Base-by-base conservation (phyloP, 306 rosid genomes). In the Quercus aquifolioides region DNA sequence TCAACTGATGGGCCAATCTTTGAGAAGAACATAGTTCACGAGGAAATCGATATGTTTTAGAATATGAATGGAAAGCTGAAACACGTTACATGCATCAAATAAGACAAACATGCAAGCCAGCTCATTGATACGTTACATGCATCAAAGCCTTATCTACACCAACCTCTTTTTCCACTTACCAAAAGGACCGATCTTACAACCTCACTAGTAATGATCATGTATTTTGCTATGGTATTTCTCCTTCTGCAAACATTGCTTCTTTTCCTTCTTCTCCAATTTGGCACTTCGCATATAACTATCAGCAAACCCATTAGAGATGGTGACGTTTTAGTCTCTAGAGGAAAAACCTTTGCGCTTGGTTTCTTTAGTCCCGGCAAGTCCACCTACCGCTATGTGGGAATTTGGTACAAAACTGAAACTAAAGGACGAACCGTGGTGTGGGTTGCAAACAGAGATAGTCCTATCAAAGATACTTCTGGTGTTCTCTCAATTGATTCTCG, bases 401-500 rank as follows among this genome's bases (percentile, higher is more conserved):
- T 93, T 55, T 87, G 98, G 97, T 93, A 85, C 74, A 74, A 85
- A 62, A 55, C 43, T 49, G 4, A 2, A 49, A 1, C 54, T 49
- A 17, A 2, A 65, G 69, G 79, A 9, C 80, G 59, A 74, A 71
- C 90, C 5, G 19, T 86, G 6, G 85, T 91, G 13, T 93, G 98
- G 98, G 91, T 93, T 28, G 97, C 97, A 5, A 93, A 93, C 77
- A 81, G 85, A 79, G 77, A 86, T 69, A 26, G 58, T 13, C 89
- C 83, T 55, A 76, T 82, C 0, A 38, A 31, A 21, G 52, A 74
- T 57, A 71, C 75, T 52, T 77, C 85, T 19, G 86, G 86, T 3
- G 78, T 82, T 38, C 76, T 87, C 78, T 77, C 83, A 5, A 74
- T 87, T 25, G 49, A 71, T 28, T 46, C n/a, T 30, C 71, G 25